These are phyloP conservation scores for Silene latifolia DNA, from an alignment of 148 eudicot species.

Conservation along the genomic window DNA sequence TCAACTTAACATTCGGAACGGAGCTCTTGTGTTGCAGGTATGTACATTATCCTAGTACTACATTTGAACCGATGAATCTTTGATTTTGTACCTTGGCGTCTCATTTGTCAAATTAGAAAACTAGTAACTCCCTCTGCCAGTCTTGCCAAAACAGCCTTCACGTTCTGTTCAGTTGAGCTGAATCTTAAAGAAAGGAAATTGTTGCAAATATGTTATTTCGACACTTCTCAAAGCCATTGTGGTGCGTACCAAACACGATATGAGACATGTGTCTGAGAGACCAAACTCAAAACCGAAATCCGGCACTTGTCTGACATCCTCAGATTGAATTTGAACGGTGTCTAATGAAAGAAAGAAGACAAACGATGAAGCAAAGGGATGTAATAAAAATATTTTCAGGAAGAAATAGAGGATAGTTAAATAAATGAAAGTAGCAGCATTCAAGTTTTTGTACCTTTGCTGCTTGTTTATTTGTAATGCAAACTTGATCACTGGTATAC, in stretches of 20 bases:
- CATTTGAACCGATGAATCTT: not conserved
- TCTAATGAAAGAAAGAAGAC: too few species aligned
- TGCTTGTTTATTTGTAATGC: not conserved
- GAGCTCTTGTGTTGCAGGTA: slow-evolving; percentile 88
- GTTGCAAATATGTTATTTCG: not conserved
- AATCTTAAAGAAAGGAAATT: not conserved
- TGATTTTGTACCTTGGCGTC: not conserved
- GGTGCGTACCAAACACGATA: too few species aligned
- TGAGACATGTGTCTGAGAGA: too few species aligned
- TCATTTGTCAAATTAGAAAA: not conserved
- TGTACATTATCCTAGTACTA: not conserved
- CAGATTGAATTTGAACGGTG: too few species aligned
- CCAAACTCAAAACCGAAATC: too few species aligned
- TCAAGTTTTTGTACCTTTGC: not conserved
- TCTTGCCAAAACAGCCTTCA: not conserved
- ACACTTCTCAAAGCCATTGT: too few species aligned
- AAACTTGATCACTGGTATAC: not conserved
- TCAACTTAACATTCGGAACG: slow-evolving; percentile 93
- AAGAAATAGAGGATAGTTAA: not conserved
- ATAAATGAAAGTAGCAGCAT: not conserved
- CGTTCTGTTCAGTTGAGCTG: not conserved
- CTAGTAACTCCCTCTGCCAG: not conserved
- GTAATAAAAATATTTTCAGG: too few species aligned
- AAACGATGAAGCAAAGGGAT: too few species aligned
- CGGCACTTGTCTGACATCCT: too few species aligned